These are phyloP conservation scores for Setomelanomma holmii DNA, from an alignment of 2,329 filamentous ascomycete genomes.

Conservation along the genomic window DNA sequence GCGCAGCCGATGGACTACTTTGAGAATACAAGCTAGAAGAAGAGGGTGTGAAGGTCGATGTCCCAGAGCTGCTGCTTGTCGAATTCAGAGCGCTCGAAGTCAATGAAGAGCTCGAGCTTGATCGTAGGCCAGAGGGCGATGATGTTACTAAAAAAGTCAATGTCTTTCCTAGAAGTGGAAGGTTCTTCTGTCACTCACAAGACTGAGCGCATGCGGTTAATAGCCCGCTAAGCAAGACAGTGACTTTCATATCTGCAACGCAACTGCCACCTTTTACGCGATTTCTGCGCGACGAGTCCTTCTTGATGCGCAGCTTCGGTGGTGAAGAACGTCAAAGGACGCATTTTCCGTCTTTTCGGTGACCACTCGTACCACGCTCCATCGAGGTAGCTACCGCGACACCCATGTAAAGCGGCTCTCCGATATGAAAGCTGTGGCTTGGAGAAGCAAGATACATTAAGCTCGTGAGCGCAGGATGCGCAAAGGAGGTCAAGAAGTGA, in stretches of 20 bases:
- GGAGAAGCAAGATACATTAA: slow-evolving; percentile 3
- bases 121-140: not conserved
- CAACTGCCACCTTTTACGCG: not conserved
- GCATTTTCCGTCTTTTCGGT: not conserved
- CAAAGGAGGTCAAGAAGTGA: not conserved
- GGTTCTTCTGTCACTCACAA: not conserved
- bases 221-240: slow-evolving; percentile 1
- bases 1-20: not conserved
- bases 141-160: no score
- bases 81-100: slow-evolving; percentile 2
- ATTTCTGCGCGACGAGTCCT: no score
- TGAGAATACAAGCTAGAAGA: not conserved
- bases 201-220: slow-evolving; percentile 2
- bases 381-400: not conserved
- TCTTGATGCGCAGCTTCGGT: no score
- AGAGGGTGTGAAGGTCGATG: not conserved
- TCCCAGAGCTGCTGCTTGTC: slow-evolving; percentile 1
- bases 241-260: not conserved
- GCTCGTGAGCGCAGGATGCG: not conserved
- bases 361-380: not conserved
- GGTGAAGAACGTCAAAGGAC: no score
- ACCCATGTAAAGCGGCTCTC: slow-evolving; percentile 6
- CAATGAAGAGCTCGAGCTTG: slow-evolving; percentile 7
- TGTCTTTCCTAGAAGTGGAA: no score
- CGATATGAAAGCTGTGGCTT: slow-evolving; percentile 9